phyloP scores from a whole-genome alignment of 352 stramenopile genomes.

The Globisporangium sylvaticum region DNA sequence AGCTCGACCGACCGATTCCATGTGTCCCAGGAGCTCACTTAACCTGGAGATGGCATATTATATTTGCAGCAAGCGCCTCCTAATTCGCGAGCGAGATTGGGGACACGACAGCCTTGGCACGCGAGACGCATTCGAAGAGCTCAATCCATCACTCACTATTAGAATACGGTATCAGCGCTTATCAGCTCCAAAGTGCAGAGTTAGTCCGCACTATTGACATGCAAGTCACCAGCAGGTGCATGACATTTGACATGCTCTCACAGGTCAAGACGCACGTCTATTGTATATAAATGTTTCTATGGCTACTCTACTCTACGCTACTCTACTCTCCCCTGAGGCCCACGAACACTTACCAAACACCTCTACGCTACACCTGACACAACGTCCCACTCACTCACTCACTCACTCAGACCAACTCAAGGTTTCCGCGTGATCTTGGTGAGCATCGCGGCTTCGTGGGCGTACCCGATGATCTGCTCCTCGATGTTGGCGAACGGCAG shows the following conservation, averaged over 20 bases:
- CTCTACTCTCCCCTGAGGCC: neutral
- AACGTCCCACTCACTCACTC: neutral
- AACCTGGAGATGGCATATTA: too few relatives aligned
- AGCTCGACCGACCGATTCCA: too few relatives aligned
- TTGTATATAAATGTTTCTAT: neutral
- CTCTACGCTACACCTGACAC: neutral
- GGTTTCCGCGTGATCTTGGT: conserved; percentile 11
- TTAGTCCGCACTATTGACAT: too few relatives aligned
- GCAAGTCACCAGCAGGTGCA: too few relatives aligned
- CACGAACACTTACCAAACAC: neutral
- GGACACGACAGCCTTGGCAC: too few relatives aligned
- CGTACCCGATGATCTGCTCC: conserved; percentile 45
- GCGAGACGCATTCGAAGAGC: too few relatives aligned
- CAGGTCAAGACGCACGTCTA: neutral
- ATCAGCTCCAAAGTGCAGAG: too few relatives aligned
- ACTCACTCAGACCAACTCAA: neutral
- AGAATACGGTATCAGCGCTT: too few relatives aligned
- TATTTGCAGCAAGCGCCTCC: too few relatives aligned
- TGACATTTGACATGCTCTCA: neutral
- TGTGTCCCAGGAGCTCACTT: too few relatives aligned
- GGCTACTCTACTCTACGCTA: neutral
- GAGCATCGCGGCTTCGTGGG: conserved; percentile 37
- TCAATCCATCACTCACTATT: too few relatives aligned
- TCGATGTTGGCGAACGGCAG: conserved; percentile 45
- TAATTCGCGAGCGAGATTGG: too few relatives aligned